Conservation (phyloP, 306 rosid genomes). For the Cucumis melo region DNA sequence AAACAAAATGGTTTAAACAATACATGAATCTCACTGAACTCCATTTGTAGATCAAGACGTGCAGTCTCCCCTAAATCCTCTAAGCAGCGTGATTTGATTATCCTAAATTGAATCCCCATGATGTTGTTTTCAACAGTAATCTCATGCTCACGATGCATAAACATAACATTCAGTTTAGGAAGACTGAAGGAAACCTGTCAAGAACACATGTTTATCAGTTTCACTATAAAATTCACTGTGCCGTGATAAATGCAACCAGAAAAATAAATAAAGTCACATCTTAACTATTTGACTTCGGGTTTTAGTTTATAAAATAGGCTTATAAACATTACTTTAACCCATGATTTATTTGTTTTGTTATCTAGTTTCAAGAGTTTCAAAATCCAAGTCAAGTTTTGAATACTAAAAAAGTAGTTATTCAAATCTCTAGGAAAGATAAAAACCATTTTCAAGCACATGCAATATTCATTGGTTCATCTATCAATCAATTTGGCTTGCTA, state of each 20-base stretch:
- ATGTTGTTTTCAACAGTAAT: conserved; percentile 70
- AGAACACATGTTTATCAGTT: background rate
- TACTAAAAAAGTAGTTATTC: too few relatives aligned
- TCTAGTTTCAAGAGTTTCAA: background rate
- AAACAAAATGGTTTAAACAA: conserved; percentile 19
- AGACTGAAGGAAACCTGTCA: conserved; percentile 76
- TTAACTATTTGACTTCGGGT: background rate
- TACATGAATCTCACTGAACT: conserved; percentile 96
- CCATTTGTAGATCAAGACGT: conserved; percentile 83
- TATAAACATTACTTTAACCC: background rate
- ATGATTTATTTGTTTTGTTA: background rate
- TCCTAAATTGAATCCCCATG: conserved; percentile 77
- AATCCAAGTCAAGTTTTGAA: background rate
- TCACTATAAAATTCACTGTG: conserved; percentile 4
- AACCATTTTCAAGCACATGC: background rate
- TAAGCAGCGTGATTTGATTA: conserved; percentile 50
- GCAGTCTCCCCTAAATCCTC: conserved; percentile 89
- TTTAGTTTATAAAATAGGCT: background rate
- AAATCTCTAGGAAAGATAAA: background rate
- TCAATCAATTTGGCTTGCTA: background rate
- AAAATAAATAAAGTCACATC: background rate
- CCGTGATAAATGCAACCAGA: background rate
- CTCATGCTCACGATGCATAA: conserved; percentile 58
- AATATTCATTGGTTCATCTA: background rate
- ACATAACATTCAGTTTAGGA: conserved; percentile 74